Conservation (phyloP, 768 basidiomycete genomes). For the Tulasnella sp. region DNA sequence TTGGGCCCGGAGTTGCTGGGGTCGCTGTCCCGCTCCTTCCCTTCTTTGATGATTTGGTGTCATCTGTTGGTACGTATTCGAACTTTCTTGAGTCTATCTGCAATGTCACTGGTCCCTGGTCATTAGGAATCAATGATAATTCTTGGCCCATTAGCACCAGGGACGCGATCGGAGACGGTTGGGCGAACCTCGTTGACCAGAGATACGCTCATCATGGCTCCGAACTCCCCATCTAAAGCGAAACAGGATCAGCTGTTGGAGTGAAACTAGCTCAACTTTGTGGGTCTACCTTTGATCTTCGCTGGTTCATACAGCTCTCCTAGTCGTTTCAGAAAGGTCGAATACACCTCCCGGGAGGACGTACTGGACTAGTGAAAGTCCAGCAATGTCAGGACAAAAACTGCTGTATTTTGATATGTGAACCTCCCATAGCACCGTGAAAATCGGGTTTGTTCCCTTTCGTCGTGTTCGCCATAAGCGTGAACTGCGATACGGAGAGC, state of each 20-base stretch:
- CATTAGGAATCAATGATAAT: background rate
- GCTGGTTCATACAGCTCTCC: constrained; percentile 61
- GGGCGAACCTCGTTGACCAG: constrained; percentile 73
- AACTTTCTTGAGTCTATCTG: constrained; percentile 61
- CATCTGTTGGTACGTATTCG: constrained; percentile 22
- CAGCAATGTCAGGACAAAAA: constrained; percentile 2
- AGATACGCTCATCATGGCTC: constrained; percentile 92
- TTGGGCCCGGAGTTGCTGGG: background rate
- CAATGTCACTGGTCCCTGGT: constrained; percentile 78
- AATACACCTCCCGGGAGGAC: constrained; percentile 64
- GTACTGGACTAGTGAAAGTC: constrained; percentile 52
- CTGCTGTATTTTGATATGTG: background rate
- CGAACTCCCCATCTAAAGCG: constrained; percentile 77
- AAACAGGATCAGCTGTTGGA: background rate
- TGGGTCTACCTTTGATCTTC: constrained; percentile 67
- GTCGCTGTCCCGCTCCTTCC: background rate
- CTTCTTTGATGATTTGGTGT: background rate
- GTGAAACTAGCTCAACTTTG: background rate
- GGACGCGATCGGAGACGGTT: constrained; percentile 30
- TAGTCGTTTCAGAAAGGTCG: constrained; percentile 65
- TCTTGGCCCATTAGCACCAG: background rate
- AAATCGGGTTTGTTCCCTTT: constrained; percentile 93
- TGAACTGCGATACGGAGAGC: constrained; percentile 93
- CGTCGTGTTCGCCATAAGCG: constrained; percentile 76
- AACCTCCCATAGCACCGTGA: constrained; percentile 80